These are phyloP conservation scores for Phytopythium montanum DNA, from an alignment of 352 stramenopile genomes.

Conservation along the genomic window DNA sequence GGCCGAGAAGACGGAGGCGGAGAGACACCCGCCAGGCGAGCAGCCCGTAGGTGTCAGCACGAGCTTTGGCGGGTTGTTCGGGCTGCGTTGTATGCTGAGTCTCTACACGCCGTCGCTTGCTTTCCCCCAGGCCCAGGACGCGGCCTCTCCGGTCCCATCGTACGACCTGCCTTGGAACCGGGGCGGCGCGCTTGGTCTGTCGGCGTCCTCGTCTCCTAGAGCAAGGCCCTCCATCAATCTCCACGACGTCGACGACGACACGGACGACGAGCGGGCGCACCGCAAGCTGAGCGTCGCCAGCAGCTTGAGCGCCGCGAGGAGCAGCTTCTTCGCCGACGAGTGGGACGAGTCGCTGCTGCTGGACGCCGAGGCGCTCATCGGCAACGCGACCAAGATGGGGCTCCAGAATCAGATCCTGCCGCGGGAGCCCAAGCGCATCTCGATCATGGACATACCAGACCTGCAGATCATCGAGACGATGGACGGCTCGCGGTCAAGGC, in stretches of 20 bases:
- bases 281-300: conserved; percentile 21
- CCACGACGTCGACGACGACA: conserved; percentile 17
- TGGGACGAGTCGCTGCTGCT: conserved; percentile 52
- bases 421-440: conserved; percentile 49
- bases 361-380: conserved; percentile 69
- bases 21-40: conserved; percentile 23
- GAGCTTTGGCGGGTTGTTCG: conserved; percentile 41
- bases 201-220: conserved; percentile 1
- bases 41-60: conserved; percentile 36
- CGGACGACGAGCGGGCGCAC: background rate
- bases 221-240: conserved; percentile 1
- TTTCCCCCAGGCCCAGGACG: conserved; percentile 35
- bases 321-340: conserved; percentile 17
- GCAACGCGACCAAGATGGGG: conserved; percentile 66
- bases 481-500: conserved; percentile 8
- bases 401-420: conserved; percentile 59
- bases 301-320: conserved; percentile 13
- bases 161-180: conserved; percentile 68
- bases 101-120: conserved; percentile 51
- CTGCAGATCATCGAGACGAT: conserved; percentile 64
- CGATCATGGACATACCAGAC: conserved; percentile 60
- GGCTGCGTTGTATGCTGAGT: conserved; percentile 51
- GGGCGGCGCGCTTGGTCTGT: conserved; percentile 24
- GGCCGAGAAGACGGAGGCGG: conserved; percentile 29
- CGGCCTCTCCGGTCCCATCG: conserved; percentile 18